Evolutionary conservation across 306 rosid genomes (phyloP).

Genomic region (Vicia faba): DNA sequence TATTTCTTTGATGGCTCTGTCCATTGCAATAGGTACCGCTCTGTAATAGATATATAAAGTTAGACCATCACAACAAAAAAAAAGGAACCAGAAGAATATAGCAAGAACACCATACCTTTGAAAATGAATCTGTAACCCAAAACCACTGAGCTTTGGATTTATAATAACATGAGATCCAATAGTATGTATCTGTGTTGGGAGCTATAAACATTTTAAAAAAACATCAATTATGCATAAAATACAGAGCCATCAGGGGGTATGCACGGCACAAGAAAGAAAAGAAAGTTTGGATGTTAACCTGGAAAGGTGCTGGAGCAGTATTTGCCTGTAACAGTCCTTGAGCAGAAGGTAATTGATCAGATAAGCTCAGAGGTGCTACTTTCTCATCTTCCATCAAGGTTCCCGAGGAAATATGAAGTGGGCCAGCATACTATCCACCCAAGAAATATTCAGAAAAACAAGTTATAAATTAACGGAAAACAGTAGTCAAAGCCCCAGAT

Average conservation of each 20-base stretch:
- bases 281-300: constrained; percentile 49
- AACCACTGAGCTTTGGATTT: constrained; percentile 72
- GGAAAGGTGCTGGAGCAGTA: constrained; percentile 70
- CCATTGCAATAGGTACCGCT: constrained; percentile 91
- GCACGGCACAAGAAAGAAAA: constrained; percentile 8
- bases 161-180: constrained; percentile 83
- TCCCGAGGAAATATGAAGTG: constrained; percentile 78
- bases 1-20: constrained; percentile 91
- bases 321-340: constrained; percentile 80
- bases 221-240: constrained; percentile 22
- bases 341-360: constrained; percentile 86
- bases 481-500: not conserved
- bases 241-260: not conserved
- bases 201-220: constrained; percentile 45
- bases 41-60: constrained; percentile 46
- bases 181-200: constrained; percentile 76
- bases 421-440: constrained; percentile 68
- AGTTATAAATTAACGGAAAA: constrained; percentile 3
- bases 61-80: constrained; percentile 26
- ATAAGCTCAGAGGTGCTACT: constrained; percentile 60
- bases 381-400: constrained; percentile 86
- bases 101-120: constrained; percentile 67
- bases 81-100: constrained; percentile 24
- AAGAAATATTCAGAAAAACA: constrained; percentile 22
- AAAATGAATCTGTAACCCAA: constrained; percentile 81